Percentiles rank a stretch among this genome's conserved stretches.
Conservation (phyloP, 257 asterid species). For the Vinca minor region DNA sequence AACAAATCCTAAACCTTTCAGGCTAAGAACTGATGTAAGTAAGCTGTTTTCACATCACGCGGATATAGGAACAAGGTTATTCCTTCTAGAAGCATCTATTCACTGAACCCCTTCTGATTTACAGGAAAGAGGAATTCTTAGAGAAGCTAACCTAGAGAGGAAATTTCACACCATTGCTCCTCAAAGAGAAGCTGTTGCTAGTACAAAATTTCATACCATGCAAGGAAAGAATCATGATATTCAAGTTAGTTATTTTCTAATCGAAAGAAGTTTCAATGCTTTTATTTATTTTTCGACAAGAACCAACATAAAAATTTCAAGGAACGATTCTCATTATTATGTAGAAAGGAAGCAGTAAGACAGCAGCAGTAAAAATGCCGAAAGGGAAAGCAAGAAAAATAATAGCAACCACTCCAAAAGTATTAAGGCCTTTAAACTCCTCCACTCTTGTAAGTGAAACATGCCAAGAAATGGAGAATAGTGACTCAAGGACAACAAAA, state of each 20-base stretch:
- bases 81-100: conserved; percentile 10
- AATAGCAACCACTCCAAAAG: conserved; percentile 26
- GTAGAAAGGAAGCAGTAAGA: conserved; percentile 31
- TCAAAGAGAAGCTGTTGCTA: conserved; percentile 24
- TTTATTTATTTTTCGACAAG: not conserved
- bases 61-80: conserved; percentile 1
- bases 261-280: not conserved
- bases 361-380: conserved; percentile 17
- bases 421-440: conserved; percentile 7
- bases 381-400: conserved; percentile 32
- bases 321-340: conserved; percentile 4
- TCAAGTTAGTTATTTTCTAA: conserved; percentile 24
- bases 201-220: conserved; percentile 18
- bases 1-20: conserved; percentile 88
- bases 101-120: conserved; percentile 16
- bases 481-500: conserved; percentile 32
- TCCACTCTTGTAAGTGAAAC: conserved; percentile 26
- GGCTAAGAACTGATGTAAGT: conserved; percentile 97
- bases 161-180: conserved; percentile 23
- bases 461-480: conserved; percentile 34
- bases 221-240: conserved; percentile 30
- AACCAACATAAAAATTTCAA: not conserved
- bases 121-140: conserved; percentile 89
- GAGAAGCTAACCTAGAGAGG: conserved; percentile 66
- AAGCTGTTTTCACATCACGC: conserved; percentile 22